Evolutionary conservation across 1,139 yeast species (phyloP), one percentile per base, ranked within the genome.

Genomic region (Protomyces pachydermus): DNA sequence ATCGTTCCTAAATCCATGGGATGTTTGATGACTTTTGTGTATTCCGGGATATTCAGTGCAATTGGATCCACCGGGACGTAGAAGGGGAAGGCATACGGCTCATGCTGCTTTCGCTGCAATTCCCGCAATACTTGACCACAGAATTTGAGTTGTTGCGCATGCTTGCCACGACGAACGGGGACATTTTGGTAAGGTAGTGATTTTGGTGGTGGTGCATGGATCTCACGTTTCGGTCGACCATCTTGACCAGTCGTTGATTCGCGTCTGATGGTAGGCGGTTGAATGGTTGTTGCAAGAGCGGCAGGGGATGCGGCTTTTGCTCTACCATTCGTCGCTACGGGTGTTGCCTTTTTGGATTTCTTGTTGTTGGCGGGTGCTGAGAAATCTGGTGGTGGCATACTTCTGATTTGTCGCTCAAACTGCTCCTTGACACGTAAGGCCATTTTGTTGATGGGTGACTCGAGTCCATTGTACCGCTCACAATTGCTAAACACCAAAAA

Each of bases 1-100:
- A 93, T 82, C 0, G 98, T 91, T 53, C 95, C 85, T 71, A 93
- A 80, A 76, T 93, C 99, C 98, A 93, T 95, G 66, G 99, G 98
- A 70, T 85, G 83, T 75, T 89, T 90, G 66, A 93, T 86, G 66
- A 90, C 79, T 69, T 91, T 93, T 71, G 82, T 81, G 75, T 95
- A 93, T 60, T 91, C 85, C 39, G 98, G 98, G 70, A 95, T 87
- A 72, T 90, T 91, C 71, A 91, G 81, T 9, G 97, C 96, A 39
- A 91, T 91, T 0, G 97, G 93, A 74, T 95, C 98, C 56, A 93
- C 98, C 0, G 99, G 98, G 67, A 83, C 87, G 72, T 93, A 78
- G 72, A 93, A 93, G 39, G 98, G 98, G 76, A 87, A 93, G 69
- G 93, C 86, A 73, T 87, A 86, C 62, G 84, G 81, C 71, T 87